Evolutionary conservation across 441 rosid species (phyloP).

Genomic region (Syzygium syzygioides): DNA sequence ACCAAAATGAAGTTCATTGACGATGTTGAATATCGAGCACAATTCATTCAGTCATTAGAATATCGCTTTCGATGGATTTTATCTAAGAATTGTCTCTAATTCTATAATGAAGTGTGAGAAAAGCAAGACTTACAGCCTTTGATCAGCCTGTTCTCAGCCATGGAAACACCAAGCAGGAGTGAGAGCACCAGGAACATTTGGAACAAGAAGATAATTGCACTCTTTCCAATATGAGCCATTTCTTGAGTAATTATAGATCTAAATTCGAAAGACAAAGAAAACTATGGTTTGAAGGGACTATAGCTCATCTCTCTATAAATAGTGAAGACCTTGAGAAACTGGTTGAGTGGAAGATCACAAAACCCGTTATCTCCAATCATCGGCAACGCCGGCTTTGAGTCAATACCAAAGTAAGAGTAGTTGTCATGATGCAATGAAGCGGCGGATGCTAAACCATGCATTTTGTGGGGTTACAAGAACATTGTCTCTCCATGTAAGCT

Average conservation of each 20-base stretch:
- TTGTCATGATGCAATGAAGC: no score
- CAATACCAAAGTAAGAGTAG: background rate
- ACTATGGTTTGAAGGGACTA: background rate
- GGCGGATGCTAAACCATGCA: background rate
- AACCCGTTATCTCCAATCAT: background rate
- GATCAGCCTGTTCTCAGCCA: background rate
- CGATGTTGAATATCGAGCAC: background rate
- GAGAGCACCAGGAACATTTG: background rate
- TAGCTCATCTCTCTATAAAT: background rate
- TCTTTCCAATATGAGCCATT: background rate
- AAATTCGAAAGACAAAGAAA: background rate
- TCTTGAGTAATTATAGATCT: background rate
- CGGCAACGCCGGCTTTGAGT: background rate
- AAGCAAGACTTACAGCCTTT: background rate
- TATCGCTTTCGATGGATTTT: fast-evolving
- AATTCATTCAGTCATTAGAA: background rate
- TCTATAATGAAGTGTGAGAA: background rate
- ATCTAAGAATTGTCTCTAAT: background rate
- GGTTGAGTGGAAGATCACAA: background rate
- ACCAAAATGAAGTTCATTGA: background rate
- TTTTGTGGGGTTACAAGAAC: background rate
- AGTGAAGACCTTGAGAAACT: background rate
- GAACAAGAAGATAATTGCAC: background rate
- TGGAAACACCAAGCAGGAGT: background rate
- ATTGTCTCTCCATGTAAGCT: background rate